A percentile compares a stretch with the other conserved stretches of the same genome.
phyloP scores from a whole-genome alignment of 75 land plant genomes.

The Sequoiadendron giganteum region DNA sequence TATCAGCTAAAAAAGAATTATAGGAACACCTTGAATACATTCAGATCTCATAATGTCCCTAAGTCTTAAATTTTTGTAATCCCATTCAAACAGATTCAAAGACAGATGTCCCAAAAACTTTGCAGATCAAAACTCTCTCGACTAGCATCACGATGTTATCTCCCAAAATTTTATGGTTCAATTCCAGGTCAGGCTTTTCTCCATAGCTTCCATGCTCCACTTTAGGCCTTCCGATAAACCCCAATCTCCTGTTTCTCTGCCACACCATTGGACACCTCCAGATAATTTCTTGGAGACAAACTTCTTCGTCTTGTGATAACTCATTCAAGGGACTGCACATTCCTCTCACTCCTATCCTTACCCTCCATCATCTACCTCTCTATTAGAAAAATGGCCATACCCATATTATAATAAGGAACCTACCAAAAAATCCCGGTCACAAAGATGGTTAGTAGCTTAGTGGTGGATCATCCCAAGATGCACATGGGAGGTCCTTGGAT shows the following conservation, averaged over 20 bases:
- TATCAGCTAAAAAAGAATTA: background rate
- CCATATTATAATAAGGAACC: too few species aligned
- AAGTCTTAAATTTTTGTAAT: too few species aligned
- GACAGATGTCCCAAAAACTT: too few species aligned
- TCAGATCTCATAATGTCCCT: background rate
- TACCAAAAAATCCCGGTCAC: too few species aligned
- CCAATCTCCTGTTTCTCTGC: background rate
- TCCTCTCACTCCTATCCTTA: too few species aligned
- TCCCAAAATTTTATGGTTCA: background rate
- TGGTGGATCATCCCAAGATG: too few species aligned
- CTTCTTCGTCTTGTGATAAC: background rate
- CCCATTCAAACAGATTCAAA: too few species aligned
- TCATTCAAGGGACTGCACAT: background rate
- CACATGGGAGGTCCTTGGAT: too few species aligned
- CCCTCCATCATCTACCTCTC: too few species aligned
- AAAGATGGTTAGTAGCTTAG: too few species aligned
- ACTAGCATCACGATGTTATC: background rate
- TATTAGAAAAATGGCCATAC: too few species aligned
- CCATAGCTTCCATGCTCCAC: background rate
- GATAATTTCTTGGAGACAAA: background rate
- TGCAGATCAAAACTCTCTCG: background rate
- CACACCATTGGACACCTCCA: background rate
- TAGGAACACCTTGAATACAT: background rate
- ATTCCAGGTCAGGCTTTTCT: background rate
- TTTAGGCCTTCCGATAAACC: background rate